Percentiles rank a stretch among this genome's conserved stretches.
These are phyloP conservation scores for Scheffersomyces lignosus DNA, from an alignment of 805 yeast species.

Conservation along the genomic window DNA sequence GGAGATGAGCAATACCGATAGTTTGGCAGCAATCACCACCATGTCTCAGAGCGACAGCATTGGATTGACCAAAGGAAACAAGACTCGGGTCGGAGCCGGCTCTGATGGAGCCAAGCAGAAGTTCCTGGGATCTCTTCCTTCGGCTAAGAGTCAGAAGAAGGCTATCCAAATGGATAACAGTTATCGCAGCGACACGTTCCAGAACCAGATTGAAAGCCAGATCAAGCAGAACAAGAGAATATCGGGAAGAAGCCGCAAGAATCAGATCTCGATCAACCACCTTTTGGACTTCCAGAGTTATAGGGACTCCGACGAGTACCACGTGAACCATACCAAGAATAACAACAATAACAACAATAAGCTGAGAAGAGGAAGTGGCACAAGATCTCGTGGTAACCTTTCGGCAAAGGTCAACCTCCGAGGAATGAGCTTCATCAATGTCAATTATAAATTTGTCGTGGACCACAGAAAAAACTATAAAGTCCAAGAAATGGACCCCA, in stretches of 20 bases:
- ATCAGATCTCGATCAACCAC: conserved; percentile 60
- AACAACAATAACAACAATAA: conserved; percentile 9
- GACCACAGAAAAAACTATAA: conserved; percentile 57
- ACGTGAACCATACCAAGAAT: conserved; percentile 16
- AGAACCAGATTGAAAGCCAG: conserved; percentile 14
- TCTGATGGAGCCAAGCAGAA: neutral
- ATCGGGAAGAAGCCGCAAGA: conserved; percentile 26
- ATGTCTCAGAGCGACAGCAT: no score
- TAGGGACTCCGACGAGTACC: conserved; percentile 39
- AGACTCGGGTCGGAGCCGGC: neutral
- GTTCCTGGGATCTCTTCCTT: no score
- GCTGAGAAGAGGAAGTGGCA: conserved; percentile 11
- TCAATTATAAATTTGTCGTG: conserved; percentile 81
- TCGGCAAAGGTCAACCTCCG: conserved; percentile 44
- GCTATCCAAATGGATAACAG: no score
- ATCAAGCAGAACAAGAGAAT: conserved; percentile 10
- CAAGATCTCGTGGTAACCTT: conserved; percentile 2
- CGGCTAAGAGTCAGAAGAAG: no score
- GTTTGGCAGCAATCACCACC: no score
- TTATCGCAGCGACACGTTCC: no score
- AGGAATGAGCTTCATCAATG: conserved; percentile 75
- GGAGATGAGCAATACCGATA: no score
- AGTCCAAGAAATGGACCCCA: conserved; percentile 70
- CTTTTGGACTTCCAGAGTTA: conserved; percentile 56
- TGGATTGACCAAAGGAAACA: no score